phyloP scores from a whole-genome alignment of 208 protist species.

The Crithidia thermophila region DNA sequence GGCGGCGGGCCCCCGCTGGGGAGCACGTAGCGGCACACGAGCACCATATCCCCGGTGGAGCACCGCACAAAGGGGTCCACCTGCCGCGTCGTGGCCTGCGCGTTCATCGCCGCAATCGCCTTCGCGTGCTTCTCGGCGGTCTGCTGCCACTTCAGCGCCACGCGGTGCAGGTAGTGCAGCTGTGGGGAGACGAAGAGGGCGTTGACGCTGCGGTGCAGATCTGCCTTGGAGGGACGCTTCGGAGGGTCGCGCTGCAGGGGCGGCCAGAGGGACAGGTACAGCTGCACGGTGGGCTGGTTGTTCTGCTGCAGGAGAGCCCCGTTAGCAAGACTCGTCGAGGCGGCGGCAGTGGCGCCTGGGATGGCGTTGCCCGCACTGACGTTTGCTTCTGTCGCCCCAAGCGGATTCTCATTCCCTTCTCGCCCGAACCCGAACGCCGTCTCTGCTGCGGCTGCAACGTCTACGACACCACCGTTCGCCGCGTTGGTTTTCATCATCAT shows the following conservation, averaged over 20 bases:
- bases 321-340: background rate
- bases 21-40: conserved; percentile 76
- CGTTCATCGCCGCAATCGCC: conserved; percentile 58
- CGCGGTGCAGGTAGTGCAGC: conserved; percentile 65
- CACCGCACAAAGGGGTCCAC: conserved; percentile 79
- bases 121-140: conserved; percentile 42
- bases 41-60: conserved; percentile 70
- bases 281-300: conserved; percentile 56
- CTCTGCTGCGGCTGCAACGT: background rate
- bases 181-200: conserved; percentile 57
- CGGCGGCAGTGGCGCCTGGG: background rate
- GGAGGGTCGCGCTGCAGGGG: conserved; percentile 57
- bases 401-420: background rate
- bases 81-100: conserved; percentile 50
- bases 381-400: background rate
- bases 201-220: conserved; percentile 40
- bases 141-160: conserved; percentile 61
- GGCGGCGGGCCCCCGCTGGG: conserved; percentile 65
- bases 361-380: too few species aligned
- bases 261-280: conserved; percentile 85
- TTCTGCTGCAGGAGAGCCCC: conserved; percentile 3
- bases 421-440: too few species aligned
- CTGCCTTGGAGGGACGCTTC: conserved; percentile 29
- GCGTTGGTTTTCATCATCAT: too few species aligned
- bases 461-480: background rate